Conservation (phyloP, 352 stramenopile genomes). For the Globisporangium heterothallicum region DNA sequence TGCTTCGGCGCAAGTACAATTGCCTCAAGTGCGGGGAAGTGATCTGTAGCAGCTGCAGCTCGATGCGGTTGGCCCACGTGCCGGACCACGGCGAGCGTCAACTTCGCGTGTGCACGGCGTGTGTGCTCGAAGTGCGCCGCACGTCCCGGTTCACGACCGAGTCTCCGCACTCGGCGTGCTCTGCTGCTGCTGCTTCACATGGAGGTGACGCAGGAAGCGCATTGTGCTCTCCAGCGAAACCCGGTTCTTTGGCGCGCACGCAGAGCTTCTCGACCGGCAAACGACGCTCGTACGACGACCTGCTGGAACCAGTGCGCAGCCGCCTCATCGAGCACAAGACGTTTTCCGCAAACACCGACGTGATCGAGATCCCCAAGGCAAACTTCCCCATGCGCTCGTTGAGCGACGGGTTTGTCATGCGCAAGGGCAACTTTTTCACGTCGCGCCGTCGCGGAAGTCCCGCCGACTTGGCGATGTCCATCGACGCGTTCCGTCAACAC, state of each 20-base stretch:
- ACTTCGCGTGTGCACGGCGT: constrained; percentile 74
- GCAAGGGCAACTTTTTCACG: constrained; percentile 54
- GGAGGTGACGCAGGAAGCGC: no score
- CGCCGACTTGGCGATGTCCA: constrained; percentile 67
- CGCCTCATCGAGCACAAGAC: constrained; percentile 82
- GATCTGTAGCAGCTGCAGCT: constrained; percentile 75
- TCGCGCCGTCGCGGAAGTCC: constrained; percentile 62
- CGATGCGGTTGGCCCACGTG: constrained; percentile 55
- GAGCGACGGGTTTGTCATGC: constrained; percentile 72
- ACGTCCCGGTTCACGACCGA: constrained; percentile 29
- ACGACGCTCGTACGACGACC: constrained; percentile 66
- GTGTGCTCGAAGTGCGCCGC: constrained; percentile 64
- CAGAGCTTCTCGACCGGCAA: constrained; percentile 50
- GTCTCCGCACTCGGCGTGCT: constrained; percentile 10
- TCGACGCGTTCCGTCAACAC: constrained; percentile 68
- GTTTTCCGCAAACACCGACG: constrained; percentile 43
- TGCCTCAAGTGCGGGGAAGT: constrained; percentile 82
- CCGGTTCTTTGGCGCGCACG: constrained; percentile 13
- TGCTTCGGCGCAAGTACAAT: constrained; percentile 69
- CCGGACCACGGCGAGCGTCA: constrained; percentile 67
- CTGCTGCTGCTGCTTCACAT: constrained; percentile 1
- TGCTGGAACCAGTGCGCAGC: constrained; percentile 67
- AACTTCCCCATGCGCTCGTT: constrained; percentile 68
- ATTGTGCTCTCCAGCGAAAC: not conserved
- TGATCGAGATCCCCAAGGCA: constrained; percentile 41